phyloP scores from a whole-genome alignment of 2,329 filamentous ascomycete species.

The Cytospora chrysosperma region DNA sequence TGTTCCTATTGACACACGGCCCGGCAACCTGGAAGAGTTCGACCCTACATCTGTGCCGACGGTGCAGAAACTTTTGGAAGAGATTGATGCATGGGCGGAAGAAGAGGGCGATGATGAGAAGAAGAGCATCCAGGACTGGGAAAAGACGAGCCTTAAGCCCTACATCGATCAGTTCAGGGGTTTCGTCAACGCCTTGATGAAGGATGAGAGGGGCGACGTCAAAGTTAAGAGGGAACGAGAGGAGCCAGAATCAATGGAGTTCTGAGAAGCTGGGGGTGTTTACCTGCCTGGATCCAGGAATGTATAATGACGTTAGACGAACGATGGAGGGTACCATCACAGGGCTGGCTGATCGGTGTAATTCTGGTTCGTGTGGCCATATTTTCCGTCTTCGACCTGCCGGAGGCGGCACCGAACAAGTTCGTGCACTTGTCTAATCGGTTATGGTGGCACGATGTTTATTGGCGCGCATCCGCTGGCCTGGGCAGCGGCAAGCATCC shows the following conservation, averaged over 20 bases:
- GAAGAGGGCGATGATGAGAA: conserved; percentile 39
- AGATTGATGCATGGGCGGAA: conserved; percentile 80
- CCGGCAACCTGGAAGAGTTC: conserved; percentile 66
- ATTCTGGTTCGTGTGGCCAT: conserved; percentile 20
- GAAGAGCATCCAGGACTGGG: conserved; percentile 72
- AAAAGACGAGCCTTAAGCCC: conserved; percentile 92
- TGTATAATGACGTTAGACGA: background rate
- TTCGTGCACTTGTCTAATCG: background rate
- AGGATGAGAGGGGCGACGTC: conserved; percentile 61
- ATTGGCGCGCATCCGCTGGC: conserved; percentile 22
- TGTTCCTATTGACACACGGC: conserved; percentile 81
- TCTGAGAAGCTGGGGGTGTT: conserved; percentile 36
- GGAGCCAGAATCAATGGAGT: conserved; percentile 51
- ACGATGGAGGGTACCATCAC: background rate
- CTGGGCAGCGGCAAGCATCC: conserved; percentile 3
- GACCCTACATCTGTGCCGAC: conserved; percentile 89
- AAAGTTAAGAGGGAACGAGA: conserved; percentile 57
- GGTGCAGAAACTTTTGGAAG: conserved; percentile 73
- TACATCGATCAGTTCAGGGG: conserved; percentile 87
- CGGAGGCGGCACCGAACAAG: conserved; percentile 4
- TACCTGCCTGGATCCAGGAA: background rate
- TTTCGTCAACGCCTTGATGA: conserved; percentile 77
- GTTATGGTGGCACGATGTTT: conserved; percentile 2
- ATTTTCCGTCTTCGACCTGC: conserved; percentile 20
- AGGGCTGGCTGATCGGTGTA: conserved; percentile 14